Base-by-base conservation (phyloP, 2,329 filamentous ascomycete genomes). In the Akanthomyces dipterigenus region DNA sequence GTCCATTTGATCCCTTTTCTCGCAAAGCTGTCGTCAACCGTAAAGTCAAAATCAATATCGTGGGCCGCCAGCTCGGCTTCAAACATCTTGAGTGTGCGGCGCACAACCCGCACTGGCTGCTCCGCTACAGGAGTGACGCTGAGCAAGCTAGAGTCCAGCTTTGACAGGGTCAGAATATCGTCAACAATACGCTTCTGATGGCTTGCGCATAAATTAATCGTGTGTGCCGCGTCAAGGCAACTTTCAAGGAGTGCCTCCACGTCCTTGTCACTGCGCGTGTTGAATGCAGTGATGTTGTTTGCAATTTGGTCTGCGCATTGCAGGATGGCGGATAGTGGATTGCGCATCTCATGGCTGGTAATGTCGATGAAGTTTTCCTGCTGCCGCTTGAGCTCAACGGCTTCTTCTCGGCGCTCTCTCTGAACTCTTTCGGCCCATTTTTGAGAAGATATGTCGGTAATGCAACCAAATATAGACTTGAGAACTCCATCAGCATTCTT, bases 381-480 rank as follows among this genome's bases (percentile, higher is more conserved):
- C 64, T 89, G 86, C 26, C 85, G 80, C 72, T 95, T 95, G 63
- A 92, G 80, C 70, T 93, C 88, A 2, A 93, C 84, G 0, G 90
- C 91, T 70, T 95, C 90, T 68, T 93, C 85, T 68, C 90, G 88
- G 62, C 90, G 86, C 49, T 87, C 82, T 67, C 84, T 90, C 72
- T 96, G 90, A 38, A 91, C 85, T 51, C 88, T 86, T 72, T 96
- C 91, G 1, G 91, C 90, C 80, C 88, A 88, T 71, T 96, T 96
- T 70, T 95, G 90, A 59, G 89, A 84, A 20, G 88, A 91, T 65
- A 96, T 96, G 69, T 96, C 90, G 0, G 90, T 93, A 56, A 96
- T 88, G 69, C 87, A 89, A 57, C 89, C 89, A 67, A 93, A 92
- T 3, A 92, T 87, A 64, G 87, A 85, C 75, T 90, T 90, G 56